Percentiles rank a stretch among this genome's conserved stretches.
Evolutionary conservation across 2,329 filamentous ascomycete genomes (phyloP).

Genomic region (Nemania abortiva): DNA sequence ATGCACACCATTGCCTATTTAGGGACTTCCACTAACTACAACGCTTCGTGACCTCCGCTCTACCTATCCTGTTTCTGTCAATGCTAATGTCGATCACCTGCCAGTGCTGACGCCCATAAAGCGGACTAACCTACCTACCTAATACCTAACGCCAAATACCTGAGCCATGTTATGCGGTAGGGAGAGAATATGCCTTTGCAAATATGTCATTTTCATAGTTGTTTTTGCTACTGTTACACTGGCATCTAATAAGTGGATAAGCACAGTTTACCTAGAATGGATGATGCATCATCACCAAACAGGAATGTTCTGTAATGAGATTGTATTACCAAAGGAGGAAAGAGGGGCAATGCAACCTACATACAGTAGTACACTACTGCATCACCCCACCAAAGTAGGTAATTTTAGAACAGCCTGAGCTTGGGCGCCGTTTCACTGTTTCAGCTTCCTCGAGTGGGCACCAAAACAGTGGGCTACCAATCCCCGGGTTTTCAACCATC

Average conservation of each 20-base stretch:
- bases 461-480: not conserved
- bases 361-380: not conserved
- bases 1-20: not conserved
- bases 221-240: constrained; percentile 3
- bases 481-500: constrained; percentile 27
- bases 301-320: constrained; percentile 5
- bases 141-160: not conserved
- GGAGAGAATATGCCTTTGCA: not conserved
- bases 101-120: constrained; percentile 11
- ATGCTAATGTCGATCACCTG: constrained; percentile 12
- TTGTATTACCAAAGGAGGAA: constrained; percentile 16
- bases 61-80: constrained; percentile 2
- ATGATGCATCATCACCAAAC: not conserved
- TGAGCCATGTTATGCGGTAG: not conserved
- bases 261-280: not conserved
- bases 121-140: not conserved
- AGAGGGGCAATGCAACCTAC: constrained; percentile 24
- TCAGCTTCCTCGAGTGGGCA: constrained; percentile 17
- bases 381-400: constrained; percentile 23
- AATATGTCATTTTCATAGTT: not conserved
- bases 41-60: not conserved
- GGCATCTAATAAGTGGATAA: constrained; percentile 7
- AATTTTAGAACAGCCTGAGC: constrained; percentile 33
- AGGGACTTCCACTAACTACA: not conserved
- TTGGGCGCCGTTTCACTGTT: constrained; percentile 26